These are phyloP conservation scores for Quillaja saponaria DNA, from an alignment of 306 rosid genomes.

Conservation along the genomic window DNA sequence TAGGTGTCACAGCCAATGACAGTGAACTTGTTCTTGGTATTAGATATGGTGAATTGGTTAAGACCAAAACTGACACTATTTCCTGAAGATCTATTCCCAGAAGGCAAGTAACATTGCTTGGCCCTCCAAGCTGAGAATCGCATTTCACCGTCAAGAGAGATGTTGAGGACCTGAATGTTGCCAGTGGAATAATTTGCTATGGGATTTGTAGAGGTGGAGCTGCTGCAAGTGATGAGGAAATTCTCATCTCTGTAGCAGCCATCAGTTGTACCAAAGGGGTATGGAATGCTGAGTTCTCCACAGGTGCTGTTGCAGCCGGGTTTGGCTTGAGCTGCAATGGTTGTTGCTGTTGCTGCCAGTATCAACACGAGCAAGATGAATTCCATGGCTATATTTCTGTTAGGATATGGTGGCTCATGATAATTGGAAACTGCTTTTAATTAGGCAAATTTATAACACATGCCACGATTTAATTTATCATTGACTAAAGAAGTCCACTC, in stretches of 20 bases:
- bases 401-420: no score
- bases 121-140: background rate
- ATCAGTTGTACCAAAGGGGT: conserved; percentile 42
- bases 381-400: no score
- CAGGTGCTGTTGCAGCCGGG: conserved; percentile 30
- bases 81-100: rapidly evolving
- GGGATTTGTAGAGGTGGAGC: background rate
- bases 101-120: background rate
- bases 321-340: background rate
- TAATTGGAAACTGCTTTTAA: no score
- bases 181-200: background rate
- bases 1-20: conserved; percentile 32
- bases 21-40: conserved; percentile 31
- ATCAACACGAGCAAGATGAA: no score
- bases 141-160: conserved; percentile 26
- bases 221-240: conserved; percentile 23
- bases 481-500: no score
- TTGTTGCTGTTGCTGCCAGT: no score
- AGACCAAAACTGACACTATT: background rate
- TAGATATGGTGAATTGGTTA: conserved; percentile 9
- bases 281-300: conserved; percentile 47
- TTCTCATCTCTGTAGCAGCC: background rate
- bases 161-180: background rate
- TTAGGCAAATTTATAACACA: no score
- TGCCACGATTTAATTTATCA: no score